Evolutionary conservation across 495 filamentous ascomycete species (phyloP).

Genomic region (Bacidia gigantensis): DNA sequence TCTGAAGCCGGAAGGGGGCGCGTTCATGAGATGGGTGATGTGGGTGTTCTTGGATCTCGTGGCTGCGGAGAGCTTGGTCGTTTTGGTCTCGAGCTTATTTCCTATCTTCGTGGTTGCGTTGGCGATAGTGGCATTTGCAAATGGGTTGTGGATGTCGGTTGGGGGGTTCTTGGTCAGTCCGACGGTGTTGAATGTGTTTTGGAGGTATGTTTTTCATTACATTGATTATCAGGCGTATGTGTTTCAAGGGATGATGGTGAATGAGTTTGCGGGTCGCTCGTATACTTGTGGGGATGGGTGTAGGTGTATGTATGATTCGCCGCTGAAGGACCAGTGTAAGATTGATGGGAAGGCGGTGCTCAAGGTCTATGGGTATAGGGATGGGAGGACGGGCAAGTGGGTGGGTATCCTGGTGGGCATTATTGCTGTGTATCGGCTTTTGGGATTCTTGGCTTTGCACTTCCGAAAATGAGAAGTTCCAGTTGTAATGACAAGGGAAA

Average conservation of each 20-base stretch:
- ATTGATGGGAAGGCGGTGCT: constrained; percentile 57
- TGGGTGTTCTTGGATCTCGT: constrained; percentile 78
- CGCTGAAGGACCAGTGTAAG: constrained; percentile 46
- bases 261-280: constrained; percentile 52
- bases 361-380: no score
- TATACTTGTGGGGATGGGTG: constrained; percentile 45
- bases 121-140: constrained; percentile 64
- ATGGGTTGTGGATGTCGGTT: constrained; percentile 78
- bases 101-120: constrained; percentile 67
- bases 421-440: no score
- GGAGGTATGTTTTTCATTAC: constrained; percentile 71
- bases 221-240: constrained; percentile 77
- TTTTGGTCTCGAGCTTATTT: constrained; percentile 56
- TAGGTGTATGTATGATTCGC: constrained; percentile 55
- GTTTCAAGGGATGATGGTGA: constrained; percentile 86
- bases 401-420: no score
- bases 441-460: no score
- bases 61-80: constrained; percentile 67
- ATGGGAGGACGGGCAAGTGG: no score
- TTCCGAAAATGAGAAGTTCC: no score
- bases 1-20: constrained; percentile 48
- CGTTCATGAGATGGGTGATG: constrained; percentile 70
- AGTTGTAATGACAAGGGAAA: no score
- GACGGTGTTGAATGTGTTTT: constrained; percentile 61
- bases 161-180: constrained; percentile 66